phyloP scores from a whole-genome alignment of 2,329 filamentous ascomycete genomes.

The Phoma sp. region DNA sequence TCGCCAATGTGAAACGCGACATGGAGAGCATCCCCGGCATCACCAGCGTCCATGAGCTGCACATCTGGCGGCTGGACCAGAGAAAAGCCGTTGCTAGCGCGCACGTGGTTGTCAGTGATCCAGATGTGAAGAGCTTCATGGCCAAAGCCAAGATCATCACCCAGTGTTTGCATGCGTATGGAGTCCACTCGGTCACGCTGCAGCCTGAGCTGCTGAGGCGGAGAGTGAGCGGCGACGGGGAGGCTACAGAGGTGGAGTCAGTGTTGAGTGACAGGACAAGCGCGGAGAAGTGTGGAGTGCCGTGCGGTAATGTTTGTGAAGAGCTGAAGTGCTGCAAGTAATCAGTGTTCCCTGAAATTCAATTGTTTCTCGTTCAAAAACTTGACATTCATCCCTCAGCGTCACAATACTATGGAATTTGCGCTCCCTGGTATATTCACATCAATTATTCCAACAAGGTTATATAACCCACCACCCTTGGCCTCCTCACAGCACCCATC shows the following conservation, averaged over 20 bases:
- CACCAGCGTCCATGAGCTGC: constrained; percentile 71
- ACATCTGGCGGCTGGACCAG: constrained; percentile 76
- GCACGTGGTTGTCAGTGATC: constrained; percentile 68
- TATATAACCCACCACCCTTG: too few relatives aligned
- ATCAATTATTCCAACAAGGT: too few relatives aligned
- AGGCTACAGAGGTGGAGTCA: constrained; percentile 2
- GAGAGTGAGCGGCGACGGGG: constrained; percentile 2
- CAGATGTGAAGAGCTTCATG: constrained; percentile 64
- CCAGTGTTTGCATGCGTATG: constrained; percentile 75
- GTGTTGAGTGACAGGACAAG: constrained; percentile 28
- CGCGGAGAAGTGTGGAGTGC: constrained; percentile 56
- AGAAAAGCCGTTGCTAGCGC: constrained; percentile 72
- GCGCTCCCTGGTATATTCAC: too few relatives aligned
- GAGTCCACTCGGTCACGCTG: constrained; percentile 73
- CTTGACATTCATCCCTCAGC: too few relatives aligned
- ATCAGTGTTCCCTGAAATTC: neutral
- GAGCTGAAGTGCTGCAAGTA: constrained; percentile 55
- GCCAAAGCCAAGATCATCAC: constrained; percentile 65
- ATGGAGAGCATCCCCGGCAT: constrained; percentile 72
- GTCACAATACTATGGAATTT: too few relatives aligned
- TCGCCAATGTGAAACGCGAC: constrained; percentile 70
- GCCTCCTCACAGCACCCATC: too few relatives aligned
- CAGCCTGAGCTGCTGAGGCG: constrained; percentile 64
- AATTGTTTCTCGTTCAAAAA: too few relatives aligned
- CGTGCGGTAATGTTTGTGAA: constrained; percentile 60